Evolutionary conservation across 495 filamentous ascomycete genomes (phyloP).

Genomic region (Neurospora sp.): DNA sequence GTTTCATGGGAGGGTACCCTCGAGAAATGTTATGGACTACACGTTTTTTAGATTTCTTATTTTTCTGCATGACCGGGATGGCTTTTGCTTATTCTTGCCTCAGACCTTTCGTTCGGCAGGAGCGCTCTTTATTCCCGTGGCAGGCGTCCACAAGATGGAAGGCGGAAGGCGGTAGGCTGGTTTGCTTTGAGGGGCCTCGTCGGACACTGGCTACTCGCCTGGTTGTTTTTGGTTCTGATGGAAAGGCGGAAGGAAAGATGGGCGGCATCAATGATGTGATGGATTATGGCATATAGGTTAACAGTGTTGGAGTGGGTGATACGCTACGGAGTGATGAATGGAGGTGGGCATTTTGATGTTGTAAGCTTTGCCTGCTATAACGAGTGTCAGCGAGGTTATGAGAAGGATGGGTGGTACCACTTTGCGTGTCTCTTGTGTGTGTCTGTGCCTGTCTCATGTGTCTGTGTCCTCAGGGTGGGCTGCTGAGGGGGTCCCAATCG

Average conservation of each 20-base stretch:
- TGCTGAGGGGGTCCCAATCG: not conserved
- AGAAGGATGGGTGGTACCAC: not conserved
- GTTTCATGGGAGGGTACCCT: constrained; percentile 13
- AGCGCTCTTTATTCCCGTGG: constrained; percentile 29
- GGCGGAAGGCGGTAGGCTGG: constrained; percentile 6
- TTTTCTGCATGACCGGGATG: constrained; percentile 37
- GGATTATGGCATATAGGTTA: constrained; percentile 30
- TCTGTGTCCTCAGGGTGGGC: not conserved
- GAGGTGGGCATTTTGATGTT: not conserved
- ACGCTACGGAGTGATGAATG: not conserved
- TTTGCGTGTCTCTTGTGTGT: not conserved
- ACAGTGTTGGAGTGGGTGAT: constrained; percentile 1
- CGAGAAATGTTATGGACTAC: constrained; percentile 12
- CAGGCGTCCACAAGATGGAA: constrained; percentile 23
- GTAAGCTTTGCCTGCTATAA: not conserved
- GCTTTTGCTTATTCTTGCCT: constrained; percentile 25
- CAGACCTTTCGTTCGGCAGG: constrained; percentile 21
- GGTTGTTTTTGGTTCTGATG: constrained; percentile 14
- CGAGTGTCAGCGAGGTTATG: not conserved
- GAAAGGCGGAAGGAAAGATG: constrained; percentile 2
- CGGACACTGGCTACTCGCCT: constrained; percentile 18
- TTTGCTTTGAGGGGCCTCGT: constrained; percentile 21
- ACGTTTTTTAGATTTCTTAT: constrained; percentile 31
- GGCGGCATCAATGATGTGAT: constrained; percentile 11
- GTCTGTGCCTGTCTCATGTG: not conserved